phyloP scores from a whole-genome alignment of 345 rosid genomes.

The Iberis pinnata region DNA sequence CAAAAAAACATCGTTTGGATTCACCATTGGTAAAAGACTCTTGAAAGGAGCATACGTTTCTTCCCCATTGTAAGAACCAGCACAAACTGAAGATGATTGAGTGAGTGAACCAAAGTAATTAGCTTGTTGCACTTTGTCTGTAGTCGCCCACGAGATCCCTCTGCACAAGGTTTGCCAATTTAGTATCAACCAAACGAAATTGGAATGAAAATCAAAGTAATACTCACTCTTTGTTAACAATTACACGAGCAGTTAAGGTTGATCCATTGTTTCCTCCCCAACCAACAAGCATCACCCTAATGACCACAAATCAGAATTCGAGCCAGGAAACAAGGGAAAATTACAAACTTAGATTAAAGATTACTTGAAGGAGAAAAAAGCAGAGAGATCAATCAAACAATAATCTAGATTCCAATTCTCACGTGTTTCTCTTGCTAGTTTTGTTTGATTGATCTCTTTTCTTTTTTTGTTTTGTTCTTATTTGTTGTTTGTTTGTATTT shows the following conservation, averaged over 20 bases:
- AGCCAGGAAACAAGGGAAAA: conserved; percentile 16
- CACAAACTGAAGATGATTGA: conserved; percentile 80
- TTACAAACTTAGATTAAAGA: conserved; percentile 33
- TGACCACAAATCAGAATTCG: background rate
- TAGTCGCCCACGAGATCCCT: conserved; percentile 98
- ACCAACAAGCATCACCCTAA: conserved; percentile 95
- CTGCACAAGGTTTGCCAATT: conserved; percentile 26
- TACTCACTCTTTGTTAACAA: conserved; percentile 88
- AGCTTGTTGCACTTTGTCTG: conserved; percentile 92
- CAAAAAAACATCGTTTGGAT: conserved; percentile 89
- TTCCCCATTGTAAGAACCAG: conserved; percentile 96
- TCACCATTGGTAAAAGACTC: conserved; percentile 96
- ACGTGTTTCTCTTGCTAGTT: conserved; percentile 3
- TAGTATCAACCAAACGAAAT: background rate
- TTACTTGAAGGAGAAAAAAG: no score
- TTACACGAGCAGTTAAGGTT: conserved; percentile 79
- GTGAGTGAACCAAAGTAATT: conserved; percentile 96
- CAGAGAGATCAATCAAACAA: no score
- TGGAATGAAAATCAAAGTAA: background rate
- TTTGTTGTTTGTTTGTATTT: conserved; percentile 10
- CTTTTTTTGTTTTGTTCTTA: background rate
- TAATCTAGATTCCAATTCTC: background rate
- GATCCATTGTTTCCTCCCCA: conserved; percentile 99
- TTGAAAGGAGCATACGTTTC: conserved; percentile 97
- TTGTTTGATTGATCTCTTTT: conserved; percentile 13